phyloP scores from a whole-genome alignment of 768 basidiomycete genomes.

The Russula olivacea region DNA sequence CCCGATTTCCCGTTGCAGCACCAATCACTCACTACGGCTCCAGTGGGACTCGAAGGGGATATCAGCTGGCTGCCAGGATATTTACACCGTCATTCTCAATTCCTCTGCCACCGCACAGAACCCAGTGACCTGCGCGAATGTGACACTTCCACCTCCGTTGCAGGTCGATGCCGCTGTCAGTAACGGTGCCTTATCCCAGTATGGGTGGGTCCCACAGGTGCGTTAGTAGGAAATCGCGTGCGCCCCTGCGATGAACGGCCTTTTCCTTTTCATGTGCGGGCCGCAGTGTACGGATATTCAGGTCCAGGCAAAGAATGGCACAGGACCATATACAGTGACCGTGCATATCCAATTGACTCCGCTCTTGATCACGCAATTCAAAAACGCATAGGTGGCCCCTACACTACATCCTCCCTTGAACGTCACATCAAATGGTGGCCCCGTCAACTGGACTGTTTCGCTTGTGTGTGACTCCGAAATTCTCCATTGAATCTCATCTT shows the following conservation, averaged over 20 bases:
- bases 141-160: conserved; percentile 41
- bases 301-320: conserved; percentile 49
- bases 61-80: conserved; percentile 55
- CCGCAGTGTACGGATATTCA: conserved; percentile 53
- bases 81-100: conserved; percentile 50
- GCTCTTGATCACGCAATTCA: not conserved
- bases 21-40: not conserved
- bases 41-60: conserved; percentile 54
- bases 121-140: conserved; percentile 44
- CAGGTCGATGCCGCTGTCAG: conserved; percentile 40
- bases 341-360: conserved; percentile 32
- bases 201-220: conserved; percentile 55
- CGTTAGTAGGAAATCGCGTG: conserved; percentile 3
- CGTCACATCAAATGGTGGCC: conserved; percentile 40
- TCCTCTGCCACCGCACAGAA: conserved; percentile 29
- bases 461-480: conserved; percentile 26
- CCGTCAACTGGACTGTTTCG: conserved; percentile 54
- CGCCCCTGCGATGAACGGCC: not conserved
- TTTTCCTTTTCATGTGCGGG: not conserved
- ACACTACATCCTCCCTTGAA: conserved; percentile 56
- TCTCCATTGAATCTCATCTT: conserved; percentile 23
- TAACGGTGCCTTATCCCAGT: conserved; percentile 50
- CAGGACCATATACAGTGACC: conserved; percentile 53
- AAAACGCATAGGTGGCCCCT: conserved; percentile 44
- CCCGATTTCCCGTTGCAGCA: not conserved